Base-by-base conservation (phyloP, 2,329 filamentous ascomycete genomes). In the Aspergillus amoenus region DNA sequence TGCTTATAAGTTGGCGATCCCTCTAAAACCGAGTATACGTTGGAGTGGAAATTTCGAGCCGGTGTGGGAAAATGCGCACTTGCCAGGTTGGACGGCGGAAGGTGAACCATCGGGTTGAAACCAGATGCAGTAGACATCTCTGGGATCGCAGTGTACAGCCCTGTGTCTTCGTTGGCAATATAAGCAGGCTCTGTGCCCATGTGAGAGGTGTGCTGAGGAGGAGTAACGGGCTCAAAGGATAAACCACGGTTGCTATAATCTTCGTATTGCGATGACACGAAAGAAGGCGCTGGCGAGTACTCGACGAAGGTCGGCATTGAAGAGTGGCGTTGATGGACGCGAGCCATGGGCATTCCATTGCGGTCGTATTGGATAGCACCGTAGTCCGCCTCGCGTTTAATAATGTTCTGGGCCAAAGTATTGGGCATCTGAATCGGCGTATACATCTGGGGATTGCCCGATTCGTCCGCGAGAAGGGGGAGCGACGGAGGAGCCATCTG, bases 281-380 rank as follows among this genome's bases (percentile, higher is more conserved):
- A 97, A 1, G 94, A 97, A 2, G 94, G 94, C 0, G 94, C 94
- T 52, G 94, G 94, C 15, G 94, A 99, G 80, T 97, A 99, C 77
- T 99, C 94, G 74, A 97, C 88, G 73, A 96, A 99, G 18, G 92
- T 90, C 49, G 94, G 94, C 92, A 99, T 97, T n/a, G 94, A 99
- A 60, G 93, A 90, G 77, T 97, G 93, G 56, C 94, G 89, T 74
- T 96, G 91, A 77, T 96, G 92, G 52, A 88, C 82, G 70, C 93
- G 90, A 41, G 86, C 83, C 62, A 97, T 84, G 1, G 93, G 90
- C 55, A 96, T 87, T 66, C 91, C 91, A 69, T 94, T 95, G 71
- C 94, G 91, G 76, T 95, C 94, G 80, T 95, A 97, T 75, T 93
- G 90, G 63, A 93, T 82, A 60, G 90, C 87, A 61, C 80, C 82